Evolutionary conservation across 202 grass and related monocot species (phyloP).

Genomic region (Brachypodium distachyon): DNA sequence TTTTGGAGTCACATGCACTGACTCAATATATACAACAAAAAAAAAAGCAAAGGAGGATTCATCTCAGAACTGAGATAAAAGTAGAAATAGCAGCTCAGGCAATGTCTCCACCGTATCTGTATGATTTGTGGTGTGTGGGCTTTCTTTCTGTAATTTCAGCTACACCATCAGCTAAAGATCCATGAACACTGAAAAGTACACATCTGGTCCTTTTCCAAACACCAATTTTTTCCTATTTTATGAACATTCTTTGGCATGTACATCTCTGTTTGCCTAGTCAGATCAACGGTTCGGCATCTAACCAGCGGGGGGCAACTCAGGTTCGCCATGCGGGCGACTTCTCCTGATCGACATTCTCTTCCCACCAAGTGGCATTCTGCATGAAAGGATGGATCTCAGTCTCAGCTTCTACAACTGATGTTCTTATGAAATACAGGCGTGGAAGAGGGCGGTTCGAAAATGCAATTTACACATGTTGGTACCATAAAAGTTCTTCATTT

Average conservation of each 20-base stretch:
- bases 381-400: neutral
- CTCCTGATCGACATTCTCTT: constrained; percentile 79
- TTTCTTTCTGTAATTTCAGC: neutral
- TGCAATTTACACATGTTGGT: neutral
- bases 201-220: too few relatives aligned
- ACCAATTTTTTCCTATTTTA: neutral
- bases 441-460: neutral
- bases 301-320: constrained; percentile 18
- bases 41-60: neutral
- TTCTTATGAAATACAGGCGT: neutral
- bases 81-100: neutral
- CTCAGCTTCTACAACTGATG: neutral
- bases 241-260: neutral
- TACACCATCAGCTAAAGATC: neutral
- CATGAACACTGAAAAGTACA: neutral
- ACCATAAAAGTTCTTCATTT: neutral
- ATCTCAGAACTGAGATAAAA: neutral
- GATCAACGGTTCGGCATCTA: neutral
- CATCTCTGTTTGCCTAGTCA: neutral
- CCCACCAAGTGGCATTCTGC: constrained; percentile 99
- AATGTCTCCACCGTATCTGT: neutral
- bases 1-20: neutral
- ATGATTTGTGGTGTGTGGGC: neutral
- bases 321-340: constrained; percentile 71
- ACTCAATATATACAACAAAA: neutral